Percentiles rank a stretch among this genome's conserved stretches.
Conservation (phyloP, 345 rosid species). For the Conringia planisiliqua region DNA sequence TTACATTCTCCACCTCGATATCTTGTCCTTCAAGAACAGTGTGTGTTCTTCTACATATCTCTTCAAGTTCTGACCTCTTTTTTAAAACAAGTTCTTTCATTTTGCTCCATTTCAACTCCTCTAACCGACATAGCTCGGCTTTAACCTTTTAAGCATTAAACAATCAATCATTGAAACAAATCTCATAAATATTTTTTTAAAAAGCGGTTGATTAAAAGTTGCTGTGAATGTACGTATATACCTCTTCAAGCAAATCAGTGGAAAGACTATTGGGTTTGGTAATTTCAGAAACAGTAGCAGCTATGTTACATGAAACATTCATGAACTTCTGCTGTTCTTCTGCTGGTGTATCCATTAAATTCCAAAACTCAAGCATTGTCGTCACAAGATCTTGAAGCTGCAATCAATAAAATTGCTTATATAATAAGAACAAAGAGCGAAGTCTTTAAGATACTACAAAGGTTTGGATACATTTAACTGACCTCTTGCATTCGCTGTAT, state of each 20-base stretch:
- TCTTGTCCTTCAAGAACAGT: conserved; percentile 60
- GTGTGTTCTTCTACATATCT: conserved; percentile 81
- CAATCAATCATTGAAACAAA: neutral
- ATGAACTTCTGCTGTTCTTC: conserved; percentile 87
- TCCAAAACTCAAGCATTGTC: conserved; percentile 86
- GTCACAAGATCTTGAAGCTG: conserved; percentile 98
- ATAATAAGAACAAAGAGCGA: neutral
- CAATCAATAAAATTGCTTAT: conserved; percentile 1
- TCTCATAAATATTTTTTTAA: neutral
- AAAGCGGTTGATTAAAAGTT: neutral
- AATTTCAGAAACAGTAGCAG: conserved; percentile 90
- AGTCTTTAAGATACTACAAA: conserved; percentile 2
- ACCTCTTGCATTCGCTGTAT: conserved; percentile 86
- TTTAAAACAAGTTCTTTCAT: conserved; percentile 93
- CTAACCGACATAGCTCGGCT: conserved; percentile 76
- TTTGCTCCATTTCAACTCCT: conserved; percentile 84
- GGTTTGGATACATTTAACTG: neutral
- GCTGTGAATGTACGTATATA: neutral
- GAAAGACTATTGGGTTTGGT: conserved; percentile 84
- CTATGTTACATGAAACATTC: conserved; percentile 78
- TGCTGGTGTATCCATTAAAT: conserved; percentile 90
- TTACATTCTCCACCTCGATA: conserved; percentile 49
- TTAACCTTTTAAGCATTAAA: conserved; percentile 52
- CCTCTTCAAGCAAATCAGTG: conserved; percentile 53
- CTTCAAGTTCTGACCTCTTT: conserved; percentile 82